These are phyloP conservation scores for Dinochytrium kinnereticum DNA, from an alignment of 371 early-diverging fungal genomes.

Conservation along the genomic window DNA sequence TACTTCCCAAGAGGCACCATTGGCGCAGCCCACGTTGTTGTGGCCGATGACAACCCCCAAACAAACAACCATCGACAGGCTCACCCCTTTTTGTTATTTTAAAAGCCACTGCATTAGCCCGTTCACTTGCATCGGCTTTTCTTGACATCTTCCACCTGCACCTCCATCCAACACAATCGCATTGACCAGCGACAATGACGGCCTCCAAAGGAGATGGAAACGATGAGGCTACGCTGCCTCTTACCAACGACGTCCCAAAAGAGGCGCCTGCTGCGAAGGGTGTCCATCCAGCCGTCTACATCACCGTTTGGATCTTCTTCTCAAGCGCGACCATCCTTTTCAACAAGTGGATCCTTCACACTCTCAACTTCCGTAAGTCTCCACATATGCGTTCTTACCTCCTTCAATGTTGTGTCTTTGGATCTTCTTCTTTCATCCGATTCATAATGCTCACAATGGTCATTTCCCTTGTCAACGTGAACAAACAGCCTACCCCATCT, in stretches of 20 bases:
- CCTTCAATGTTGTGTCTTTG: neutral
- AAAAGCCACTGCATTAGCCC: too few relatives aligned
- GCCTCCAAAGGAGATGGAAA: neutral
- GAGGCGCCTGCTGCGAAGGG: neutral
- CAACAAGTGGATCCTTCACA: constrained; percentile 38
- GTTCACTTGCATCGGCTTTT: too few relatives aligned
- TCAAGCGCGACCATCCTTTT: constrained; percentile 12
- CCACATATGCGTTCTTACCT: constrained; percentile 43
- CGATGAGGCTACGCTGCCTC: neutral
- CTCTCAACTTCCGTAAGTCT: constrained; percentile 32
- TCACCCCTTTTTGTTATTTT: too few relatives aligned
- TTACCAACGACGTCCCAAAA: neutral
- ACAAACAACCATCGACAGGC: too few relatives aligned
- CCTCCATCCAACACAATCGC: neutral
- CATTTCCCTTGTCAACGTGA: too few relatives aligned
- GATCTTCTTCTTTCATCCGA: constrained; percentile 4
- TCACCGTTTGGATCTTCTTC: constrained; percentile 14
- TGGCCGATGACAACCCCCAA: too few relatives aligned
- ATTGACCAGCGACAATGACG: neutral
- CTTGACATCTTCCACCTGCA: neutral
- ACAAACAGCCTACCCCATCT: constrained; percentile 39
- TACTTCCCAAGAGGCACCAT: too few relatives aligned
- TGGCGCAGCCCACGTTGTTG: too few relatives aligned
- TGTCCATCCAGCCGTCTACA: constrained; percentile 29
- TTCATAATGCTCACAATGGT: neutral